Evolutionary conservation across 345 rosid genomes (phyloP), one percentile per base, ranked within the genome.

Genomic region (Citrus hindsii): DNA sequence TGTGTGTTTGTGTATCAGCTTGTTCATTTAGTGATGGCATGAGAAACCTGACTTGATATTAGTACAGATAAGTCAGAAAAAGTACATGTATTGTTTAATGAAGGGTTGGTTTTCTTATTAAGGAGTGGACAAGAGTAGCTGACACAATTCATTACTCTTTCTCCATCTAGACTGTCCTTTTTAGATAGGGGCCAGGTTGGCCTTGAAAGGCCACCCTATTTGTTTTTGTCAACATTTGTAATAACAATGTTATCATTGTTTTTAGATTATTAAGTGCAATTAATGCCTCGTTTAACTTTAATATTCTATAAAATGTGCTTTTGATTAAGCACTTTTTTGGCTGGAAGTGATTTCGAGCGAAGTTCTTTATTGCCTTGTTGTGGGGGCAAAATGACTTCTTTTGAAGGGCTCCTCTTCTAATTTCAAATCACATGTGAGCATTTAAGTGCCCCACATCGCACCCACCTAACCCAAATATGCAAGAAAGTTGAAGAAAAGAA

Each of bases 91-190:
- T 64, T 53, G 37, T 40, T 78, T 80, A 82, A 84, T 79, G 84
- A 80, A 82, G 84, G 76, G 74, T 79, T 69, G 84, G 80, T 72
- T 42, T 78, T 60, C 61, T 82, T 67, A 30, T 73, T 32, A 60
- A 75, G 79, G 74, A 67, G 76, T 75, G 79, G 58, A 67, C 30
- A 24, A 30, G 75, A 82, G 86, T 83, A 9, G 87, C 81, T 86
- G 89, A 76, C 65, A 25, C 12, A 75, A 82, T 84, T 88, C 73
- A 81, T 79, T 79, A 77, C 79, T n/a, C 75, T 35, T 22, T 64
- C 27, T 22, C 28, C 22, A 37, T 1, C 9, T 56, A 32, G 21
- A 67, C 74, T 69, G 64, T 76, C 69, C 60, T 76, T 69, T 67
- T 30, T 33, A 27, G 25, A 9, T 18, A 30, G 67, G 19, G 16